Conservation (phyloP, 2,329 filamentous ascomycete genomes). For the Aspergillus fumigatiaffinis region DNA sequence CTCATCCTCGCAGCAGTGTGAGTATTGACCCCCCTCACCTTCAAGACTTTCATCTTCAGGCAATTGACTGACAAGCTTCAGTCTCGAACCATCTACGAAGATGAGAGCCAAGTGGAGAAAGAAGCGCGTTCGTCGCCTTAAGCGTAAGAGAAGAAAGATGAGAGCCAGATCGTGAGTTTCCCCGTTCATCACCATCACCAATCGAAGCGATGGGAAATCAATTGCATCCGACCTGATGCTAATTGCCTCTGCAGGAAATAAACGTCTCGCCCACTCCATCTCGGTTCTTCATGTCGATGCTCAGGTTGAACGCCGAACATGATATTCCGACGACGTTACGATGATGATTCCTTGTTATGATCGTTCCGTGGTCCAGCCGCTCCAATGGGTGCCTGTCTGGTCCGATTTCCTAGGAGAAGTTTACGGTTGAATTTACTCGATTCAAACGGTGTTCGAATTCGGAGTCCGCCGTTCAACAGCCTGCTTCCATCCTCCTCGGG, state of each 20-base stretch:
- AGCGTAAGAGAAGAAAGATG: constrained; percentile 99
- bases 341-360: constrained; percentile 28
- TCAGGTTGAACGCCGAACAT: constrained; percentile 39
- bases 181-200: not conserved
- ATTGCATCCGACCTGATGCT: constrained; percentile 19
- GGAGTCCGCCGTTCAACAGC: constrained; percentile 29
- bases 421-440: not conserved
- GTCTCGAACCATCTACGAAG: constrained; percentile 41
- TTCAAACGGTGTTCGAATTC: constrained; percentile 14
- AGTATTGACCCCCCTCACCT: constrained; percentile 20
- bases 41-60: constrained; percentile 2
- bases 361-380: constrained; percentile 26
- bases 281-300: constrained; percentile 42
- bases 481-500: constrained; percentile 23
- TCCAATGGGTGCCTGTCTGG: constrained; percentile 21
- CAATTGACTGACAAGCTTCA: constrained; percentile 16
- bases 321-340: constrained; percentile 31
- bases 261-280: constrained; percentile 58
- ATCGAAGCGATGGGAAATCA: not conserved
- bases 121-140: constrained; percentile 98
- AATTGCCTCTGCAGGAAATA: constrained; percentile 56
- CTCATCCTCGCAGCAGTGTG: constrained; percentile 45
- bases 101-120: constrained; percentile 99
- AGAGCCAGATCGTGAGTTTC: constrained; percentile 84
- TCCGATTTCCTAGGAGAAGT: constrained; percentile 5